Percentiles rank a stretch among this genome's conserved stretches.
These are phyloP conservation scores for Oryza nivara DNA, from an alignment of 176 grass and related monocot species.

Conservation along the genomic window DNA sequence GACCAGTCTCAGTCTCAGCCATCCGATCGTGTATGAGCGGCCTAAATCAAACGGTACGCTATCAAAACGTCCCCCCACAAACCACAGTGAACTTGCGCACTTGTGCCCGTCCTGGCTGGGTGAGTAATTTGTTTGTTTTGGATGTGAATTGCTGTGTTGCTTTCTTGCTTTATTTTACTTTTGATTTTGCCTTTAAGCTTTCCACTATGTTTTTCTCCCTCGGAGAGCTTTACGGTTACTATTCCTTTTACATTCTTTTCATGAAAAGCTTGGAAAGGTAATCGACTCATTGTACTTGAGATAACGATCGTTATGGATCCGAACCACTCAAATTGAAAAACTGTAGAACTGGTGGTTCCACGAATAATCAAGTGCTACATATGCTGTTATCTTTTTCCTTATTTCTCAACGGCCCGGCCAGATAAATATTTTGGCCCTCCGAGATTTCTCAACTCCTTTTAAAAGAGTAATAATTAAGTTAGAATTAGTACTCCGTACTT, in stretches of 20 bases:
- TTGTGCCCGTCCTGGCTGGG: too few relatives aligned
- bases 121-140: too few relatives aligned
- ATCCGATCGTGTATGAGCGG: too few relatives aligned
- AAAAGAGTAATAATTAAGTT: too few relatives aligned
- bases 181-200: neutral
- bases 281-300: neutral
- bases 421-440: too few relatives aligned
- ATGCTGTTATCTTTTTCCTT: neutral
- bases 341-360: neutral
- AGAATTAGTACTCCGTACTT: too few relatives aligned
- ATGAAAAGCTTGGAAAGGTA: neutral
- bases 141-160: neutral
- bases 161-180: neutral
- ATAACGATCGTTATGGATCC: neutral
- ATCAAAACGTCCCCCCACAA: too few relatives aligned
- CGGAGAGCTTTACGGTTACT: neutral
- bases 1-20: too few relatives aligned
- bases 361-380: neutral
- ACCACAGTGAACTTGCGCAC: too few relatives aligned
- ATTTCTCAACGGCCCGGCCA: too few relatives aligned
- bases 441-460: too few relatives aligned
- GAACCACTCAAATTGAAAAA: neutral
- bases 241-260: neutral
- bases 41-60: too few relatives aligned
- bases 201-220: neutral